phyloP scores from a whole-genome alignment of 2,329 filamentous ascomycete genomes.

The Atkinsonella texensis region DNA sequence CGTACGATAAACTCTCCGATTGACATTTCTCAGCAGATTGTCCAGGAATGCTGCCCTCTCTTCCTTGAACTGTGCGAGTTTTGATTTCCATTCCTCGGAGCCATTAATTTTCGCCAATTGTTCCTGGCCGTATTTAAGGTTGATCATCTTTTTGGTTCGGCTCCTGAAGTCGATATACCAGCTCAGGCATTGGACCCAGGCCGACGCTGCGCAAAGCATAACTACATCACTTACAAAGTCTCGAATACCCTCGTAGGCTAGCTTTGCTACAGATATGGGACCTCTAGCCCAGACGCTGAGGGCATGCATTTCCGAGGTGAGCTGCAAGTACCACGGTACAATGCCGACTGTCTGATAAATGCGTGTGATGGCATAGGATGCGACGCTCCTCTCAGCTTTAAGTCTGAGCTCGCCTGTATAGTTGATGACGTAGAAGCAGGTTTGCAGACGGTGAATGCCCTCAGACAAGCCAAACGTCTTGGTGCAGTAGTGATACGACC shows the following conservation, averaged over 20 bases:
- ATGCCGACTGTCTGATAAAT: conserved; percentile 13
- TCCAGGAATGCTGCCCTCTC: conserved; percentile 8
- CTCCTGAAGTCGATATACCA: conserved; percentile 4
- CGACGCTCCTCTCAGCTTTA: conserved; percentile 1
- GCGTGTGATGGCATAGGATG: conserved; percentile 10
- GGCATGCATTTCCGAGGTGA: conserved; percentile 9
- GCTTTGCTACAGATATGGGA: conserved; percentile 6
- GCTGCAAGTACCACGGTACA: conserved; percentile 15
- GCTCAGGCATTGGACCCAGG: conserved; percentile 2
- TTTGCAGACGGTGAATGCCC: conserved; percentile 5
- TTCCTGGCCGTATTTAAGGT: not conserved
- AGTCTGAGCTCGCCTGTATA: conserved; percentile 9
- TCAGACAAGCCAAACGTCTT: not conserved
- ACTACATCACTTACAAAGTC: conserved; percentile 9
- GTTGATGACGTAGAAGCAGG: not conserved
- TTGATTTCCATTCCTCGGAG: conserved; percentile 7
- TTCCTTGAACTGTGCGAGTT: conserved; percentile 2
- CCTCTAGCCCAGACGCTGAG: conserved; percentile 10
- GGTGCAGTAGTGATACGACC: conserved; percentile 7
- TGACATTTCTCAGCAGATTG: conserved; percentile 11
- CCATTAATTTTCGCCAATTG: too few species aligned
- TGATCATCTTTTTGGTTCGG: conserved; percentile 5
- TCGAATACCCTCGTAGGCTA: conserved; percentile 5
- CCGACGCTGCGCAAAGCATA: conserved; percentile 8
- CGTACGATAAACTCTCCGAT: conserved; percentile 17